Evolutionary conservation across 1,139 yeast genomes (phyloP).

Genomic region (Candida buenavistaensis): DNA sequence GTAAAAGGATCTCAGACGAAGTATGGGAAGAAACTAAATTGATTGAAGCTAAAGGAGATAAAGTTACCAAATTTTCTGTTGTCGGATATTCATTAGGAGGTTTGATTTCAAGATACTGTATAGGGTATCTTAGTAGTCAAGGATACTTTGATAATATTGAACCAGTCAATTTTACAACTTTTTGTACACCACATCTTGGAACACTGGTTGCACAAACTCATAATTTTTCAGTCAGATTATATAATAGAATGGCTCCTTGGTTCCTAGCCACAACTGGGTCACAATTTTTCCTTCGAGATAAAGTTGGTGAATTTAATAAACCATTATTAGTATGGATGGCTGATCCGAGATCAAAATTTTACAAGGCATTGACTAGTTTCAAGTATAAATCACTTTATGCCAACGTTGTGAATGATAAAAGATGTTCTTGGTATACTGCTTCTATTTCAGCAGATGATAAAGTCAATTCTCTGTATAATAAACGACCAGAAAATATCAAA

Average conservation of each 20-base stretch:
- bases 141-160: slow-evolving; percentile 50
- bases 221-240: slow-evolving; percentile 32
- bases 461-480: slow-evolving; percentile 43
- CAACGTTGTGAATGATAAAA: slow-evolving; percentile 72
- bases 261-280: slow-evolving; percentile 69
- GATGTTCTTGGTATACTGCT: slow-evolving; percentile 82
- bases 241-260: slow-evolving; percentile 61
- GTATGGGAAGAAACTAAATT: slow-evolving; percentile 47
- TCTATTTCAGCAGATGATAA: slow-evolving; percentile 70
- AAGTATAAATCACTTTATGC: slow-evolving; percentile 60
- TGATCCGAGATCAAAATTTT: slow-evolving; percentile 59
- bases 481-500: slow-evolving; percentile 36
- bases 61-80: slow-evolving; percentile 59
- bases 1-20: slow-evolving; percentile 72
- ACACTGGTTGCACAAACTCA: slow-evolving; percentile 51
- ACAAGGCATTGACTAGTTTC: slow-evolving; percentile 54
- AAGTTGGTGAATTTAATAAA: slow-evolving; percentile 16
- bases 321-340: slow-evolving; percentile 72
- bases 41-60: slow-evolving; percentile 16
- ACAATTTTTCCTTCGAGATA: slow-evolving; percentile 57
- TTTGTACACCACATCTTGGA: slow-evolving; percentile 85
- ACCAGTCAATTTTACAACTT: slow-evolving; percentile 67
- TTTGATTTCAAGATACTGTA: slow-evolving; percentile 69
- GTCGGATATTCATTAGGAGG: slow-evolving; percentile 88
- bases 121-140: slow-evolving; percentile 62